Conservation (phyloP, 768 basidiomycete genomes). For the Pleurotus salmoneostramineus region DNA sequence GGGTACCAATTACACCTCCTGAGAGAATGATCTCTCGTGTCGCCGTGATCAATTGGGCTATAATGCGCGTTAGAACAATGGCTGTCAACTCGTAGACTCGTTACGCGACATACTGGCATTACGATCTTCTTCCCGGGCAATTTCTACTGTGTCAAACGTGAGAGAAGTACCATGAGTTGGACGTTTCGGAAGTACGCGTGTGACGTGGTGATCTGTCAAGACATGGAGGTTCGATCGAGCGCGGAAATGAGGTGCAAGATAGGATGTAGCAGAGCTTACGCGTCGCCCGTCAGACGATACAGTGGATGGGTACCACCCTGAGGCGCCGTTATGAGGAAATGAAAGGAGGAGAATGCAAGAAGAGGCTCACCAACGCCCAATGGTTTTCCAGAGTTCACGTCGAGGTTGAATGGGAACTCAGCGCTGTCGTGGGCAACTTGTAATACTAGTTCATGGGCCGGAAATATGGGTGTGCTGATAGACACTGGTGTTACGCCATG, state of each 20-base stretch:
- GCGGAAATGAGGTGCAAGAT: slow-evolving; percentile 20
- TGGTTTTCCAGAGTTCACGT: slow-evolving; percentile 26
- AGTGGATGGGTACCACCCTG: slow-evolving; percentile 24
- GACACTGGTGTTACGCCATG: slow-evolving; percentile 17
- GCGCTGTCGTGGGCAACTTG: slow-evolving; percentile 15
- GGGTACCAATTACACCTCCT: slow-evolving; percentile 25
- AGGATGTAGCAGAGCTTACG: slow-evolving; percentile 23
- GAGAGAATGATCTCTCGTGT: slow-evolving; percentile 34
- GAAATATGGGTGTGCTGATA: slow-evolving; percentile 14
- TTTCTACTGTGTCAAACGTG: slow-evolving; percentile 19
- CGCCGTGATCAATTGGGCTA: slow-evolving; percentile 11
- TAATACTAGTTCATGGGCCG: slow-evolving; percentile 17
- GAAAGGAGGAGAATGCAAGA: not conserved
- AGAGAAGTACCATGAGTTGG: slow-evolving; percentile 9
- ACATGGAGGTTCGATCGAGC: slow-evolving; percentile 27
- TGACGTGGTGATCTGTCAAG: slow-evolving; percentile 21
- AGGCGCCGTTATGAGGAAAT: not conserved
- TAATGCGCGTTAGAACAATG: not conserved
- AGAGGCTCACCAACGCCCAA: slow-evolving; percentile 22
- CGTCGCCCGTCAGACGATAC: slow-evolving; percentile 23
- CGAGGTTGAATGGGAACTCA: slow-evolving; percentile 27
- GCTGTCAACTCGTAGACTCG: too few relatives aligned
- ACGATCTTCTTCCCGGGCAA: slow-evolving; percentile 14
- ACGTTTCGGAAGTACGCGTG: slow-evolving; percentile 19
- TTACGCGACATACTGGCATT: not conserved